These are phyloP conservation scores for Xylariaceae sp. DNA, from an alignment of 2,329 filamentous ascomycete species.

Conservation along the genomic window DNA sequence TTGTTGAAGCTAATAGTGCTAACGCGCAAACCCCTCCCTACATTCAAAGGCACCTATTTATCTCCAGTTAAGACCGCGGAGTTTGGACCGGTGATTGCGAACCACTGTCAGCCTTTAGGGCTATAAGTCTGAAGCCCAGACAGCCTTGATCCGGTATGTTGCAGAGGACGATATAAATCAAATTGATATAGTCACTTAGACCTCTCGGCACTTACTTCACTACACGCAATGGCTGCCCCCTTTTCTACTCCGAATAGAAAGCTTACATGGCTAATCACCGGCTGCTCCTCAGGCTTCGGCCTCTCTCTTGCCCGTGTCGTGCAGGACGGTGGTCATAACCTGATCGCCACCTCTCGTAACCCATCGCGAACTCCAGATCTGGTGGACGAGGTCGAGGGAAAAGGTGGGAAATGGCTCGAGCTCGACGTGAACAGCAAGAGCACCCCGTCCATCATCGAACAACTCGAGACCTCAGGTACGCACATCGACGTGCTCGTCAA, in stretches of 20 bases:
- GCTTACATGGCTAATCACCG: constrained; percentile 33
- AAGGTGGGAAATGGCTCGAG: constrained; percentile 30
- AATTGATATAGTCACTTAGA: too few species aligned
- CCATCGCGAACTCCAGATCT: constrained; percentile 20
- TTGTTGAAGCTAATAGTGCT: too few species aligned
- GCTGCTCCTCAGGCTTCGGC: constrained; percentile 35
- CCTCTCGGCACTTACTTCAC: too few species aligned
- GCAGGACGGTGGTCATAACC: constrained; percentile 31
- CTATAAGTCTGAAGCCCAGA: too few species aligned
- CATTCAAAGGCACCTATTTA: too few species aligned
- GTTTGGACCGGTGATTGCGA: too few species aligned
- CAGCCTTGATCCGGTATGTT: too few species aligned
- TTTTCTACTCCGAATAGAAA: constrained; percentile 5
- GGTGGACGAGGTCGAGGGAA: constrained; percentile 26
- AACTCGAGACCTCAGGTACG: constrained; percentile 23
- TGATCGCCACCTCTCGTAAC: constrained; percentile 35
- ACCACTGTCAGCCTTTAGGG: too few species aligned
- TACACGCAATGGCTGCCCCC: background rate
- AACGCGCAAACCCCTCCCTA: too few species aligned
- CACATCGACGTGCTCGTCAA: constrained; percentile 38
- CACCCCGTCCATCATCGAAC: constrained; percentile 20
- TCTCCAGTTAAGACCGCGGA: too few species aligned
- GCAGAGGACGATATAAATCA: too few species aligned
- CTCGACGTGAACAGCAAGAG: constrained; percentile 28
- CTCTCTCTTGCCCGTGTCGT: constrained; percentile 26